Evolutionary conservation across 495 filamentous ascomycete species (phyloP).

Genomic region (Chaetomium fimeti): DNA sequence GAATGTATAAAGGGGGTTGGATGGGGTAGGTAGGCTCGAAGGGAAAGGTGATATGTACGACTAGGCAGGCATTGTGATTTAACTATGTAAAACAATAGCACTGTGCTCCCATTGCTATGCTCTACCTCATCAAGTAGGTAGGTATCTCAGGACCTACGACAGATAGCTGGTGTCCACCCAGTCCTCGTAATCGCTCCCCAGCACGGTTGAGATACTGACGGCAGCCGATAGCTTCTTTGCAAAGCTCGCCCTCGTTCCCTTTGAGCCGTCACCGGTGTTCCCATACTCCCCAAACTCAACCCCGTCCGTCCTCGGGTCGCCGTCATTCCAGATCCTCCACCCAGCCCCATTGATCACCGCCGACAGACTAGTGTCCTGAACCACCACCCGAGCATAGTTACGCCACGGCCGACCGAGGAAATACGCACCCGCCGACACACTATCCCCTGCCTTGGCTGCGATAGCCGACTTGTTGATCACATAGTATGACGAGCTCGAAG

Average conservation of each 20-base stretch:
- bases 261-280: constrained; percentile 58
- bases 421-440: constrained; percentile 50
- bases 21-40: neutral
- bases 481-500: constrained; percentile 55
- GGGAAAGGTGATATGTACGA: neutral
- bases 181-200: constrained; percentile 40
- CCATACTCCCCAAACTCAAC: constrained; percentile 60
- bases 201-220: constrained; percentile 48
- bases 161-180: constrained; percentile 17
- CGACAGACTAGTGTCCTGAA: constrained; percentile 58
- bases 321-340: constrained; percentile 58
- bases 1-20: neutral
- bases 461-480: constrained; percentile 60
- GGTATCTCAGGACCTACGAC: constrained; percentile 1
- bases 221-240: constrained; percentile 46
- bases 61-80: neutral
- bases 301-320: constrained; percentile 49
- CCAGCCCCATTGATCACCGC: constrained; percentile 59
- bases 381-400: constrained; percentile 58
- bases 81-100: neutral
- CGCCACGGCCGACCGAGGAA: constrained; percentile 69
- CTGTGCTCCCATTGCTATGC: too few relatives aligned
- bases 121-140: neutral
- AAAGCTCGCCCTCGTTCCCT: constrained; percentile 60
- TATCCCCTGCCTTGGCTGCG: constrained; percentile 47